phyloP scores from a whole-genome alignment of 306 rosid genomes.

The Castanospermum australe region DNA sequence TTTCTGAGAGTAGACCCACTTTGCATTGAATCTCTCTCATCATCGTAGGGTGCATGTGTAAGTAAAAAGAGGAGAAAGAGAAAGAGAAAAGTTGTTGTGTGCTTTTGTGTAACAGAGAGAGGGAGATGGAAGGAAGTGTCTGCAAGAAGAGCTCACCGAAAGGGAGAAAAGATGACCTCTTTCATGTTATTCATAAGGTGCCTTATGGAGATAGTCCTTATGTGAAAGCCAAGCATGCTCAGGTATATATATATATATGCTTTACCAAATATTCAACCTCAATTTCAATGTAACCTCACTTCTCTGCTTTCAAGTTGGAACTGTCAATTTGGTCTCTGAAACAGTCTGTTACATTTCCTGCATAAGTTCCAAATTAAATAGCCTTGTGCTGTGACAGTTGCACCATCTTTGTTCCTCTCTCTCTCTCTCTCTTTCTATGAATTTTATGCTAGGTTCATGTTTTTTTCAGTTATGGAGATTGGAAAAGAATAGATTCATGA shows the following conservation, averaged over 20 bases:
- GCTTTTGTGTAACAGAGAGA: not conserved
- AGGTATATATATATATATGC: too few species aligned
- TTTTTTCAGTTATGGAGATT: not conserved
- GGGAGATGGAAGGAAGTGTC: constrained; percentile 34
- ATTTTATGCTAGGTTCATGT: not conserved
- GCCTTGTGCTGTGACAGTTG: not conserved
- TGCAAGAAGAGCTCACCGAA: constrained; percentile 22
- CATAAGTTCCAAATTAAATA: too few species aligned
- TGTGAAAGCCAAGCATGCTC: constrained; percentile 94
- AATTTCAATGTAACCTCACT: not conserved
- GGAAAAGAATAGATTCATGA: not conserved
- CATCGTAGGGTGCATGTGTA: not conserved
- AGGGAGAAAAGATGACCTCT: constrained; percentile 64
- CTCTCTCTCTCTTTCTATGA: too few species aligned
- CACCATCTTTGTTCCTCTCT: not conserved
- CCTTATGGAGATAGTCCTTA: constrained; percentile 85
- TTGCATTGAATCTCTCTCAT: not conserved
- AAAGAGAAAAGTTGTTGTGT: not conserved
- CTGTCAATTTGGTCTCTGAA: not conserved
- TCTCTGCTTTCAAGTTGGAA: not conserved
- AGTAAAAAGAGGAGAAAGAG: not conserved
- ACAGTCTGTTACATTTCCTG: not conserved
- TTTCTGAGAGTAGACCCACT: not conserved
- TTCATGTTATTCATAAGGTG: constrained; percentile 82
- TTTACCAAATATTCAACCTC: too few species aligned